phyloP scores from a whole-genome alignment of 305 asterid genomes.

The Solanum aculeatissimum region DNA sequence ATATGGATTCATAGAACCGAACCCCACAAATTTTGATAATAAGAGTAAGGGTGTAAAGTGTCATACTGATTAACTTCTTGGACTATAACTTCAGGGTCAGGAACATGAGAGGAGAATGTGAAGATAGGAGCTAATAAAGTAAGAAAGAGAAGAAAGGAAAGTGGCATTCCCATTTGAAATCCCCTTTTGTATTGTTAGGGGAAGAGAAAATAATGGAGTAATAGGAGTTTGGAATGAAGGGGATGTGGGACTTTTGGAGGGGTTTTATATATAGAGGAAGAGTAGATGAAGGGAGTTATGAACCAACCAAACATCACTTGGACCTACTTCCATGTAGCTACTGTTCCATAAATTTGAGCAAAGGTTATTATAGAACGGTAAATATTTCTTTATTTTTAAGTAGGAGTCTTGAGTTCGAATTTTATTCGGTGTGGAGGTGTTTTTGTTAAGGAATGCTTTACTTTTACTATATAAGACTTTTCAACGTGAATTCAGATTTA shows the following conservation, averaged over 20 bases:
- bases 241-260: not conserved
- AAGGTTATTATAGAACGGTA: too few relatives aligned
- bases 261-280: not conserved
- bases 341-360: not conserved
- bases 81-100: conserved; percentile 56
- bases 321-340: not conserved
- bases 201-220: not conserved
- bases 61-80: conserved; percentile 69
- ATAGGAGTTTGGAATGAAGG: not conserved
- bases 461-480: too few relatives aligned
- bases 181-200: not conserved
- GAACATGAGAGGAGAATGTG: conserved; percentile 38
- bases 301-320: not conserved
- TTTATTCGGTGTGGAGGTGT: not conserved
- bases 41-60: not conserved
- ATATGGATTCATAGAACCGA: not conserved
- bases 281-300: not conserved
- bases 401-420: not conserved
- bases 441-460: not conserved
- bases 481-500: not conserved
- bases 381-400: not conserved
- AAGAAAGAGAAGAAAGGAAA: conserved; percentile 22
- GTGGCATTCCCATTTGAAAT: conserved; percentile 23
- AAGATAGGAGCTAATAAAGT: conserved; percentile 13
- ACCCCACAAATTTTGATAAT: not conserved